Percentiles rank a stretch among this genome's conserved stretches.
phyloP scores from a whole-genome alignment of 2,329 filamentous ascomycete genomes.

The Stachybotrys elegans region DNA sequence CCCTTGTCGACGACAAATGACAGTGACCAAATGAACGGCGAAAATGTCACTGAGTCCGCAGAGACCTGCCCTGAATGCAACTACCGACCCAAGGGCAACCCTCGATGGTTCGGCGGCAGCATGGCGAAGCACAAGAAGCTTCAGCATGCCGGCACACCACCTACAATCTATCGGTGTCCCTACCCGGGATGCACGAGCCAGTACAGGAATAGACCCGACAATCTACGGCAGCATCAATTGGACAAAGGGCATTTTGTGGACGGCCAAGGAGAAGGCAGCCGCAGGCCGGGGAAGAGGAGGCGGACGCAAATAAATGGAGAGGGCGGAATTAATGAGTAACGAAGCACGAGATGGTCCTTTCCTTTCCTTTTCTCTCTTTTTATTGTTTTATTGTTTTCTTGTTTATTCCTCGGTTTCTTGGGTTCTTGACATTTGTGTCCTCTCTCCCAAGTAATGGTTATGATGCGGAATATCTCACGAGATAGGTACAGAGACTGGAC shows the following conservation, averaged over 20 bases:
- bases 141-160: constrained; percentile 44
- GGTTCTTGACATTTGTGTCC: too few relatives aligned
- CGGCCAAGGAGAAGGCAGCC: constrained; percentile 27
- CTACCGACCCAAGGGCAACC: constrained; percentile 50
- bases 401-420: too few relatives aligned
- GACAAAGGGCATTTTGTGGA: constrained; percentile 52
- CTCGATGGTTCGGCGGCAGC: constrained; percentile 54
- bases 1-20: constrained; percentile 9
- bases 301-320: too few relatives aligned
- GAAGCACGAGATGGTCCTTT: constrained; percentile 6
- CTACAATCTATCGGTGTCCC: constrained; percentile 47
- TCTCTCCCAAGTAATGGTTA: too few relatives aligned
- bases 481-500: too few relatives aligned
- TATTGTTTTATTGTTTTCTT: constrained; percentile 7
- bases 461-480: too few relatives aligned
- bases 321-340: constrained; percentile 11
- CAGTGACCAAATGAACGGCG: too few relatives aligned
- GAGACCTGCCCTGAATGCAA: constrained; percentile 47
- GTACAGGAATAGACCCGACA: constrained; percentile 52
- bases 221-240: constrained; percentile 50
- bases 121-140: constrained; percentile 55
- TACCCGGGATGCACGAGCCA: constrained; percentile 49
- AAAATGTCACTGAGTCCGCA: constrained; percentile 34
- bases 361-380: constrained; percentile 1
- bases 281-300: constrained; percentile 43